Evolutionary conservation across 345 rosid genomes (phyloP), one percentile per base, ranked within the genome.

Genomic region (Linum lewisii): DNA sequence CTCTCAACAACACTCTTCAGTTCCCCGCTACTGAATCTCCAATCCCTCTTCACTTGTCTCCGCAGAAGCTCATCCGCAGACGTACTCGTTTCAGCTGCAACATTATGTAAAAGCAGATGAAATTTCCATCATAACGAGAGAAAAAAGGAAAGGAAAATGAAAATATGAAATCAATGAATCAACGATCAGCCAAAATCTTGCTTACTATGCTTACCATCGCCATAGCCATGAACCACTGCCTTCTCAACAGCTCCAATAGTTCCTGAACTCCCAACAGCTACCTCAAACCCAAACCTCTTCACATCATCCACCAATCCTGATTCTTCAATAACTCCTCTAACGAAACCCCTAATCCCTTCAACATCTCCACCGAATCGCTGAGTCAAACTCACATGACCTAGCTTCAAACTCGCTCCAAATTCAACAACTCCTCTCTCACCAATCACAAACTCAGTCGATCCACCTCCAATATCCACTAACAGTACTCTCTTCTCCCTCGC

Each of bases 401-500:
- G 51, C 63, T 76, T 71, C 79, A 87, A 64, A 3, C 90, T 82
- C 29, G 66, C 65, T 29, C 68, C 83, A 19, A 75, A 66, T 29
- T 71, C 63, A 32, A 84, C 82, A 26, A 68, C 64, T 29, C 95
- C 90, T 58, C 56, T 29, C 56, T 70, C 70, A 34, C 90, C 90
- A 16, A 80, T 71, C 0, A 77, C 84, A 60, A 84, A 77, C 59
- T 87, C 88, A 49, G 88, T 87, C 29, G 95, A 87, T 7, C 90
- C 88, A 61, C 95, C 90, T 52, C 88, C 95, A 29, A 82, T 81
- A 63, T 87, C 95, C 15, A 87, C 64, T 53, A 71, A 69, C 63
- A 87, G 63, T 2, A 72, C 82, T 9, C 70, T 66, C 59, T 76
- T 80, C 14, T 82, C 81, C 62, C 64, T 77, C 32, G 84, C 73